Conservation (phyloP, 2,329 filamentous ascomycete genomes). For the Fusarium tricinctum region DNA sequence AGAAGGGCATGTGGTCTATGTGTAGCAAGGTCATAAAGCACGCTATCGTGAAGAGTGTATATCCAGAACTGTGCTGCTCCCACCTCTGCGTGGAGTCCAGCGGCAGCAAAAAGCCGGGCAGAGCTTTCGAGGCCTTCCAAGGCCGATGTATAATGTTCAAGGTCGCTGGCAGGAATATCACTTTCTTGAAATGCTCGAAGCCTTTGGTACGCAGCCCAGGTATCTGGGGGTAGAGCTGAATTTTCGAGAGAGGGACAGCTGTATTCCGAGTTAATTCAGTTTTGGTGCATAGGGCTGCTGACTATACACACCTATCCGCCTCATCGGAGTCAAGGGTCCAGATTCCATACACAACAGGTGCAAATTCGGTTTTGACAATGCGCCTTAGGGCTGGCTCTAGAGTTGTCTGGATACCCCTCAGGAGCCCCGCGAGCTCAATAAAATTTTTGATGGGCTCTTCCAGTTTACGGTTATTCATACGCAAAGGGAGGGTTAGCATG, state of each 20-base stretch:
- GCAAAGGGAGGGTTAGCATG: constrained; percentile 46
- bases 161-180: constrained; percentile 38
- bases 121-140: constrained; percentile 38
- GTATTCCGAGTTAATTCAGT: not conserved
- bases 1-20: constrained; percentile 47
- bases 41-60: constrained; percentile 45
- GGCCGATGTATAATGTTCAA: constrained; percentile 39
- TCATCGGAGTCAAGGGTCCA: constrained; percentile 33
- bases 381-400: constrained; percentile 33
- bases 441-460: constrained; percentile 42
- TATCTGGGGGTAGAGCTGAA: constrained; percentile 42
- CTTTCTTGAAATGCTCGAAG: constrained; percentile 43
- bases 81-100: constrained; percentile 45
- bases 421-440: constrained; percentile 40
- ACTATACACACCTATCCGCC: constrained; percentile 14
- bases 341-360: constrained; percentile 43
- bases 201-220: constrained; percentile 37
- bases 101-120: constrained; percentile 39
- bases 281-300: not conserved
- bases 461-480: constrained; percentile 32
- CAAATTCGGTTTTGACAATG: constrained; percentile 45
- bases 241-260: constrained; percentile 41
- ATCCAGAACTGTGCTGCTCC: constrained; percentile 46
- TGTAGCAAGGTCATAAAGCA: constrained; percentile 48
- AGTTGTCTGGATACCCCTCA: constrained; percentile 44